A percentile compares a stretch with the other conserved stretches of the same genome.
phyloP scores from a whole-genome alignment of 2,329 filamentous ascomycete species.

The Cordyceps cicadae region DNA sequence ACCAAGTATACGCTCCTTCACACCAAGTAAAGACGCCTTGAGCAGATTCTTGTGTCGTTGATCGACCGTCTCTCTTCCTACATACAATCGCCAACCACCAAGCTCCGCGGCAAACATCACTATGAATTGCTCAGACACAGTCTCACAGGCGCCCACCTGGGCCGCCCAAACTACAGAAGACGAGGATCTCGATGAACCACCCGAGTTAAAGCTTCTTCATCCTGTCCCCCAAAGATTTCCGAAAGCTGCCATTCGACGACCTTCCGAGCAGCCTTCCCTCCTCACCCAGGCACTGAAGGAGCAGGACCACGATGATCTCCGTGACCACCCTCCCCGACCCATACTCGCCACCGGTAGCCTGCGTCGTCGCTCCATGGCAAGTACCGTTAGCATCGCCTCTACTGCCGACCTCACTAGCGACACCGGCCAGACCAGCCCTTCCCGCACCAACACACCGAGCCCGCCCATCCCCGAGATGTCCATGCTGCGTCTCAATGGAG shows the following conservation, averaged over 20 bases:
- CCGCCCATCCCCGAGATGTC: conserved; percentile 63
- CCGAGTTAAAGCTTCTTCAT: conserved; percentile 45
- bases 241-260: conserved; percentile 38
- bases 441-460: conserved; percentile 80
- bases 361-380: conserved; percentile 61
- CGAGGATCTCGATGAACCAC: conserved; percentile 80
- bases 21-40: background rate
- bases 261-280: conserved; percentile 63
- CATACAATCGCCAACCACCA: background rate
- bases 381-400: conserved; percentile 71
- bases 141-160: conserved; percentile 25
- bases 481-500: conserved; percentile 33
- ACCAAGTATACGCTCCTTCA: background rate
- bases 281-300: conserved; percentile 74
- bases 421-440: conserved; percentile 80
- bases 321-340: conserved; percentile 19
- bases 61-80: background rate
- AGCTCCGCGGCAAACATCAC: conserved; percentile 22
- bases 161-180: conserved; percentile 47
- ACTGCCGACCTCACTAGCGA: conserved; percentile 93
- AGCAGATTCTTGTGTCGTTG: conserved; percentile 10
- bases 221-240: conserved; percentile 32
- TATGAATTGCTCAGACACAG: conserved; percentile 25
- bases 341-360: conserved; percentile 23
- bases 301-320: conserved; percentile 17